phyloP scores from a whole-genome alignment of 2,329 filamentous ascomycete species.

The Aspergillus fumigatus region DNA sequence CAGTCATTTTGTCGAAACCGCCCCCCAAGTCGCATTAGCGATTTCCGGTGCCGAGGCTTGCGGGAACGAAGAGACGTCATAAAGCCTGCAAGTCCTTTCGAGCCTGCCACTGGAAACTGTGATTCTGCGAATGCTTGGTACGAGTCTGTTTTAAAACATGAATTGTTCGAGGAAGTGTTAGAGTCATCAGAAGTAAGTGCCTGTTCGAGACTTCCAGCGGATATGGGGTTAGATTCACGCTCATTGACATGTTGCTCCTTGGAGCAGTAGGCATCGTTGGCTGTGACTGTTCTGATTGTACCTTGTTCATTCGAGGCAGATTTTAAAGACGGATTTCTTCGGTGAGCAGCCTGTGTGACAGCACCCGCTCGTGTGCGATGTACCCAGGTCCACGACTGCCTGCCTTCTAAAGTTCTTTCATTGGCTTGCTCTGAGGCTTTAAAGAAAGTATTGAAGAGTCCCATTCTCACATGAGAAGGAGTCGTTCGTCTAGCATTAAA shows the following conservation, averaged over 20 bases:
- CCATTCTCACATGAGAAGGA: constrained; percentile 4
- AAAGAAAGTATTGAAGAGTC: constrained; percentile 10
- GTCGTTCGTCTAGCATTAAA: not conserved
- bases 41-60: constrained; percentile 7
- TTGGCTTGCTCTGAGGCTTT: constrained; percentile 4
- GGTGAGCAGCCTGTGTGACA: not conserved
- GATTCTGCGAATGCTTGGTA: not conserved
- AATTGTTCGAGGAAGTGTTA: not conserved
- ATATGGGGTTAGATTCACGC: not conserved
- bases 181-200: not conserved
- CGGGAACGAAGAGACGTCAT: constrained; percentile 15
- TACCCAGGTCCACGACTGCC: not conserved
- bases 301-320: not conserved
- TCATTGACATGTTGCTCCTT: not conserved
- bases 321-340: not conserved
- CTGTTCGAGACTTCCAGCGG: not conserved
- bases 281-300: not conserved
- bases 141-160: not conserved
- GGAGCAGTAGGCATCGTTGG: not conserved
- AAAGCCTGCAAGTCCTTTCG: constrained; percentile 12
- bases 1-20: not conserved
- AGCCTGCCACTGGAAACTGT: constrained; percentile 7
- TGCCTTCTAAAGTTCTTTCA: not conserved
- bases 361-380: not conserved
- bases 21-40: not conserved